These are phyloP conservation scores for Magnolia sinica DNA, from an alignment of 164 flowering plant species.

Conservation along the genomic window DNA sequence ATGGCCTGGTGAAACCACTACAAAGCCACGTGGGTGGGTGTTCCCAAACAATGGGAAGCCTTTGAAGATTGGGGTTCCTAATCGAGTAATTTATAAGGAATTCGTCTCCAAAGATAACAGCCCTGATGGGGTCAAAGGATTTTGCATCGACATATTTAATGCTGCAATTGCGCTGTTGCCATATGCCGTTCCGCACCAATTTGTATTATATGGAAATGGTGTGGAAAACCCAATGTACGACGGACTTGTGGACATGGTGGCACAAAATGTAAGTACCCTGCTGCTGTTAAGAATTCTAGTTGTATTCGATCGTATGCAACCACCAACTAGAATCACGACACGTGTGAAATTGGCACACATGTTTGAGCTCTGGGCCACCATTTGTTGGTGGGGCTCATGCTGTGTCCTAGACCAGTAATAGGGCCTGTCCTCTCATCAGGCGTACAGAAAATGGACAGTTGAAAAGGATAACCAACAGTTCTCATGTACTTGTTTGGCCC, in stretches of 20 bases:
- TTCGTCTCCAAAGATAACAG: constrained; percentile 52
- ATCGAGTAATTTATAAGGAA: constrained; percentile 62
- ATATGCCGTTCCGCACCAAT: constrained; percentile 66
- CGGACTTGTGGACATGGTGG: constrained; percentile 54
- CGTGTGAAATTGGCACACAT: no score
- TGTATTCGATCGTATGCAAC: background rate
- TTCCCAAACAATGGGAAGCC: constrained; percentile 86
- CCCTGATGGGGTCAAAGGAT: constrained; percentile 62
- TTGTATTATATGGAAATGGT: constrained; percentile 68
- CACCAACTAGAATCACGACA: background rate
- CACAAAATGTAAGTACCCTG: constrained; percentile 53
- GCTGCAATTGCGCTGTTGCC: constrained; percentile 72
- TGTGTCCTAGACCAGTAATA: no score
- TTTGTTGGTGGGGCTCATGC: no score
- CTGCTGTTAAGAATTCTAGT: background rate
- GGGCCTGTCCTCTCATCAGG: no score
- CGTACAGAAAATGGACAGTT: no score
- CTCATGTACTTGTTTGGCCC: no score
- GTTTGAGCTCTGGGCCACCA: no score
- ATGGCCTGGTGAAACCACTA: constrained; percentile 78
- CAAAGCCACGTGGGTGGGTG: constrained; percentile 85
- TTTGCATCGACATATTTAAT: constrained; percentile 79
- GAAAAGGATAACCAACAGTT: no score
- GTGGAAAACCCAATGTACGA: constrained; percentile 49
- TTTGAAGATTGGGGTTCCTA: constrained; percentile 69